Evolutionary conservation across 805 yeast genomes (phyloP).

Genomic region (Grigorovia humatica): DNA sequence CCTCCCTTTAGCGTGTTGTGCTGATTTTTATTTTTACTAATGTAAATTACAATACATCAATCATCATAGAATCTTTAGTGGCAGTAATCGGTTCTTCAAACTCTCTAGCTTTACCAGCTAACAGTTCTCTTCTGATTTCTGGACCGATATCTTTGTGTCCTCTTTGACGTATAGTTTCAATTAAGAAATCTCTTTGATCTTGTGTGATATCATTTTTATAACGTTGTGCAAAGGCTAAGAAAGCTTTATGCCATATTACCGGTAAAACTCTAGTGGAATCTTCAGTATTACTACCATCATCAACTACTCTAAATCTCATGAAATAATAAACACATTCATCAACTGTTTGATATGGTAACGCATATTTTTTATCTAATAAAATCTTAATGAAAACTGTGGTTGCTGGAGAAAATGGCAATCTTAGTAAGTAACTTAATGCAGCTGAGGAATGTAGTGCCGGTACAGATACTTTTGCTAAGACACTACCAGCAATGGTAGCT

Average conservation of each 20-base stretch:
- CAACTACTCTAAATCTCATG: constrained; percentile 71
- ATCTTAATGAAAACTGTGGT: constrained; percentile 84
- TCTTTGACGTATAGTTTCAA: constrained; percentile 86
- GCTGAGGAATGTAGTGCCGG: constrained; percentile 96
- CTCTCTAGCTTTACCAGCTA: constrained; percentile 72
- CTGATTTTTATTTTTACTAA: no score
- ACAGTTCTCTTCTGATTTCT: constrained; percentile 84
- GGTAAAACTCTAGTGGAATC: constrained; percentile 51
- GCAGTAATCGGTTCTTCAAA: constrained; percentile 20
- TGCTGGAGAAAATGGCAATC: constrained; percentile 79
- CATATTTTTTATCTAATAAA: constrained; percentile 86
- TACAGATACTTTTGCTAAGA: constrained; percentile 76
- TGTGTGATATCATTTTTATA: constrained; percentile 97
- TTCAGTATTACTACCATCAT: constrained; percentile 33
- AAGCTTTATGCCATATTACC: constrained; percentile 95
- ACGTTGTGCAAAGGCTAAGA: constrained; percentile 87
- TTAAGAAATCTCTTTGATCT: constrained; percentile 88
- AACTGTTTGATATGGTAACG: constrained; percentile 91
- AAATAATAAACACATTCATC: constrained; percentile 92
- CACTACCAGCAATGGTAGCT: constrained; percentile 91
- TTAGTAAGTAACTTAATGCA: constrained; percentile 75
- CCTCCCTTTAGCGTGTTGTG: no score
- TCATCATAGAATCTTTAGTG: constrained; percentile 24
- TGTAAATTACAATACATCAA: constrained; percentile 19
- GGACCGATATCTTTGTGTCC: constrained; percentile 84